Evolutionary conservation across 2,329 filamentous ascomycete species (phyloP).

Genomic region (Claviceps digitariae): DNA sequence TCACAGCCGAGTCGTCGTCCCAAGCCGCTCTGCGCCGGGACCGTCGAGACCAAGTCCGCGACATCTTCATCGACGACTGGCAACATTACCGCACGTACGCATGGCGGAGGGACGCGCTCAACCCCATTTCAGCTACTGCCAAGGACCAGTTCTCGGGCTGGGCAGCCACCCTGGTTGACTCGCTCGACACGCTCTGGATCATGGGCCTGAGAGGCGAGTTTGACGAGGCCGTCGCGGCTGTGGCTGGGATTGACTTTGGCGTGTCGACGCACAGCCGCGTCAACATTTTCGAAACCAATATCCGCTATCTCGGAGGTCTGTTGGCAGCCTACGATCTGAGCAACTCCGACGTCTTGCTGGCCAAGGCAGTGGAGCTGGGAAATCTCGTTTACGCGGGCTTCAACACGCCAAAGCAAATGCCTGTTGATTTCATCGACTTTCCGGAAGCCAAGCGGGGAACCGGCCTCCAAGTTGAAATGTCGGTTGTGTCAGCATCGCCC

Average conservation of each 20-base stretch:
- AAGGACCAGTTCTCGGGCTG: constrained; percentile 51
- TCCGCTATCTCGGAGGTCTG: constrained; percentile 57
- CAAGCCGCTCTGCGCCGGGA: background rate
- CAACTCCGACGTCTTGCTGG: constrained; percentile 38
- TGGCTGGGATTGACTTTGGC: constrained; percentile 47
- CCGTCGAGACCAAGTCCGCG: background rate
- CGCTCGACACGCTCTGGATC: constrained; percentile 60
- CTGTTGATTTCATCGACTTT: constrained; percentile 35
- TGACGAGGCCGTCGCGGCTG: constrained; percentile 44
- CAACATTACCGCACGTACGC: constrained; percentile 47
- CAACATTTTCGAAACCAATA: constrained; percentile 59
- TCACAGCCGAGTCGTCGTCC: background rate
- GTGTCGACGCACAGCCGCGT: constrained; percentile 32
- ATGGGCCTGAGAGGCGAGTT: constrained; percentile 56
- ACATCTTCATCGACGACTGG: constrained; percentile 9
- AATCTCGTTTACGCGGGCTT: constrained; percentile 53
- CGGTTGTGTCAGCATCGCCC: constrained; percentile 30
- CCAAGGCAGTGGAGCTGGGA: constrained; percentile 49
- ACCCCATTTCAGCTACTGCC: constrained; percentile 37
- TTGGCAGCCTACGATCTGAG: constrained; percentile 58
- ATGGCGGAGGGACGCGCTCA: constrained; percentile 51
- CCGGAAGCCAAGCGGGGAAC: constrained; percentile 22
- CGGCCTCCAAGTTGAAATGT: constrained; percentile 19
- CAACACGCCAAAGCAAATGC: constrained; percentile 56
- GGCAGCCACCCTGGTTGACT: constrained; percentile 54